phyloP scores from a whole-genome alignment of 2,329 filamentous ascomycete genomes.

The Stagonosporopsis rhizophila region DNA sequence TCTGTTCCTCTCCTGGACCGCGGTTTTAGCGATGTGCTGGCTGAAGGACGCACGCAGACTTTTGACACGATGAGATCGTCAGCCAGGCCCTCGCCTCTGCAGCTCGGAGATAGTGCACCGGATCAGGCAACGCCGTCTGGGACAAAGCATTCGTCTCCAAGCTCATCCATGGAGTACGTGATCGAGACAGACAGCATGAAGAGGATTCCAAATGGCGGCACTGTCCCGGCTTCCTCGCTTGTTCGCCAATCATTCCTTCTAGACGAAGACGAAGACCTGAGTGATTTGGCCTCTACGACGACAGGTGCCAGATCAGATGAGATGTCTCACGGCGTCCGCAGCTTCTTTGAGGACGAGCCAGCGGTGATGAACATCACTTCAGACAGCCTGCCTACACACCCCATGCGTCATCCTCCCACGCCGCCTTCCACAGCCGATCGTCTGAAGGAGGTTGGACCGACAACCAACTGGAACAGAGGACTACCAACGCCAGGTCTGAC shows the following conservation, averaged over 20 bases:
- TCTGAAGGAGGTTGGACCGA: constrained; percentile 31
- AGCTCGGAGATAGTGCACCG: constrained; percentile 26
- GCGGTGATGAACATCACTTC: constrained; percentile 43
- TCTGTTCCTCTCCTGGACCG: constrained; percentile 80
- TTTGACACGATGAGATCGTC: constrained; percentile 58
- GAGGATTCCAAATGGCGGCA: constrained; percentile 54
- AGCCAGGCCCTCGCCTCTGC: constrained; percentile 47
- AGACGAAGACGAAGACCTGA: constrained; percentile 62
- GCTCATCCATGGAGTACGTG: constrained; percentile 60
- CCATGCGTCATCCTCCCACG: constrained; percentile 51
- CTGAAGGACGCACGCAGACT: constrained; percentile 26
- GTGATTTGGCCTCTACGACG: constrained; percentile 61
- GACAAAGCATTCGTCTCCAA: constrained; percentile 46
- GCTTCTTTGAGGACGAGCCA: constrained; percentile 59
- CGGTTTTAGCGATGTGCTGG: constrained; percentile 52
- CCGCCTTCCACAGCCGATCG: constrained; percentile 52
- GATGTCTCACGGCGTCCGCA: constrained; percentile 51
- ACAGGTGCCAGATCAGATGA: constrained; percentile 56
- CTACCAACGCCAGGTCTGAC: constrained; percentile 49
- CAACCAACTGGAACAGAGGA: constrained; percentile 45
- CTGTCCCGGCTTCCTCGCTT: constrained; percentile 46
- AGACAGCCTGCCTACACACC: constrained; percentile 38
- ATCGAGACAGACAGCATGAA: constrained; percentile 61
- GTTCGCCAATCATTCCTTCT: constrained; percentile 57
- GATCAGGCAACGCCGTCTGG: constrained; percentile 24